Conservation (phyloP, 495 filamentous ascomycete species). For the Letharia lupina region DNA sequence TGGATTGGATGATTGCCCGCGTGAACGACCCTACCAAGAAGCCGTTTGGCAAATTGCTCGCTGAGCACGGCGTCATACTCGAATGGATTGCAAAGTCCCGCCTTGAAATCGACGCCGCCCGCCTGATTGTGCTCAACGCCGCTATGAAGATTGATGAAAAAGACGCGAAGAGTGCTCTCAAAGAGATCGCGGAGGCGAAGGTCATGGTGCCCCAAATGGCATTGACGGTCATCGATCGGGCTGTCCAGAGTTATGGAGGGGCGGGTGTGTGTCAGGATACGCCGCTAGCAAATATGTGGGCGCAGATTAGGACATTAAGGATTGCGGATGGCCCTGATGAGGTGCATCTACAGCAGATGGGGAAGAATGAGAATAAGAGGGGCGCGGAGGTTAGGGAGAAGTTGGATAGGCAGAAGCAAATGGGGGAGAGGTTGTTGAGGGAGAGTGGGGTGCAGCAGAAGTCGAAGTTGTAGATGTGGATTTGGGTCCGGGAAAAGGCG, state of each 20-base stretch:
- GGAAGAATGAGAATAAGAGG: slow-evolving; percentile 70
- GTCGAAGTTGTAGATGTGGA: slow-evolving; percentile 38
- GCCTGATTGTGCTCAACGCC: slow-evolving; percentile 79
- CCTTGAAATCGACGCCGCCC: slow-evolving; percentile 82
- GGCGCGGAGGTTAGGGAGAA: slow-evolving; percentile 53
- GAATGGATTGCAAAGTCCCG: slow-evolving; percentile 89
- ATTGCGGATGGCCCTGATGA: slow-evolving; percentile 91
- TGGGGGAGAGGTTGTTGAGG: slow-evolving; percentile 57
- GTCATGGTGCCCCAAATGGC: slow-evolving; percentile 71
- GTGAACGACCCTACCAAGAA: slow-evolving; percentile 83
- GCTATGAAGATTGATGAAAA: slow-evolving; percentile 81
- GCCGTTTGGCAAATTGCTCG: slow-evolving; percentile 71
- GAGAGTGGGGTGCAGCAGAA: slow-evolving; percentile 48
- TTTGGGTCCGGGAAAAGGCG: too few relatives aligned
- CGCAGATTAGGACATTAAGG: slow-evolving; percentile 67
- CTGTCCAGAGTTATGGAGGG: slow-evolving; percentile 77
- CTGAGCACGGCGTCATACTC: slow-evolving; percentile 80
- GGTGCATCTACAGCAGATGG: slow-evolving; percentile 87
- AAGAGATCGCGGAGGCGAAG: slow-evolving; percentile 83
- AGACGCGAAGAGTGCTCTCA: slow-evolving; percentile 70
- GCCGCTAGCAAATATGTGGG: slow-evolving; percentile 81
- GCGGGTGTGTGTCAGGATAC: slow-evolving; percentile 87
- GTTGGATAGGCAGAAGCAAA: slow-evolving; percentile 55
- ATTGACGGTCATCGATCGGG: slow-evolving; percentile 74
- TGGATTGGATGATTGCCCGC: slow-evolving; percentile 82